phyloP scores from a whole-genome alignment of 2,329 filamentous ascomycete species.

The Fusarium cicatricum region DNA sequence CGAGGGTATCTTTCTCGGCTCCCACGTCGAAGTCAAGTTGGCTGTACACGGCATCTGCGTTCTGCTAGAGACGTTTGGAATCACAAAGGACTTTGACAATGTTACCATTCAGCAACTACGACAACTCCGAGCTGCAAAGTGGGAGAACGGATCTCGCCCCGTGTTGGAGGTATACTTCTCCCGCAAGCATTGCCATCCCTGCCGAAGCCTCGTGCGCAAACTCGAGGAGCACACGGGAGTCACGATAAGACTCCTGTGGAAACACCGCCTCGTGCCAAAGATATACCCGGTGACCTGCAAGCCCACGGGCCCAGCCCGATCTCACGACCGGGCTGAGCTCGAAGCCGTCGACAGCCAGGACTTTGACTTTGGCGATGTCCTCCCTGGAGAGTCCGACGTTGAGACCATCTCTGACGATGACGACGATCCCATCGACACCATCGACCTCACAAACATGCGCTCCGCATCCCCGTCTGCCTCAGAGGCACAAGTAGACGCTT shows the following conservation, averaged over 20 bases:
- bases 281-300: conserved; percentile 31
- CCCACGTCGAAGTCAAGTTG: conserved; percentile 53
- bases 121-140: conserved; percentile 32
- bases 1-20: conserved; percentile 44
- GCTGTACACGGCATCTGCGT: conserved; percentile 45
- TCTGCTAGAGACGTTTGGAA: conserved; percentile 39
- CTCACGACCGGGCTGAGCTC: neutral
- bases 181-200: conserved; percentile 44
- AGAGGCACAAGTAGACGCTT: conserved; percentile 17
- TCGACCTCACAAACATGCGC: conserved; percentile 32
- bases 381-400: conserved; percentile 20
- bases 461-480: conserved; percentile 16
- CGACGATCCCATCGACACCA: conserved; percentile 11
- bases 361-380: conserved; percentile 34
- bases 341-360: conserved; percentile 30
- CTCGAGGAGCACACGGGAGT: conserved; percentile 44
- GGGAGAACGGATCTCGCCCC: conserved; percentile 41
- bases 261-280: conserved; percentile 39
- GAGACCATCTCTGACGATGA: conserved; percentile 25
- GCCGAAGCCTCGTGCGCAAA: conserved; percentile 37
- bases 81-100: conserved; percentile 34
- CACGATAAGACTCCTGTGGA: conserved; percentile 40
- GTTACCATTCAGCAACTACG: conserved; percentile 35
- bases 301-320: neutral
- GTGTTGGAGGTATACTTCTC: conserved; percentile 49